Base-by-base conservation (phyloP, 1,284 basidiomycete genomes). In the Microbotryomycetes sp. region DNA sequence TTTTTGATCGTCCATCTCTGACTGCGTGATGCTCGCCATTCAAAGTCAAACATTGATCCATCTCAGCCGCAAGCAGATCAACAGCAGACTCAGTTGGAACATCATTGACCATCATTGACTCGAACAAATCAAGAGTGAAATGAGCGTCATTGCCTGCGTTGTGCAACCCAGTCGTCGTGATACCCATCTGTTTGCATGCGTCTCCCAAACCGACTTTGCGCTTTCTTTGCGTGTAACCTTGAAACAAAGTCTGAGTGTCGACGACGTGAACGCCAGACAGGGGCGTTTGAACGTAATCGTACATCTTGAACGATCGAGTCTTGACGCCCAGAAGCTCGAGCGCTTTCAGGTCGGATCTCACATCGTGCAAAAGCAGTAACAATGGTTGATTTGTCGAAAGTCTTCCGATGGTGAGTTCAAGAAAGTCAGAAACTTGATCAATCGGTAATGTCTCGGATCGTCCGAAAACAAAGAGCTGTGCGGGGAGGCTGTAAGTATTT, bases 111-210 rank as follows among this genome's bases (percentile, higher is more conserved):
- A 66, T 51, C 16, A 69, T 23, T 14, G 32, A 54, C 45, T 58
- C 54, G 51, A 63, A 69, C 2, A 69, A 23, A 28, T 52, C 23
- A 4, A 69, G 45, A 3, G 67, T 69, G 23, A 56, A 64, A 51
- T 56, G 47, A 0, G 88, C 88, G 74, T 91, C 88, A 71, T 91
- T 91, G 0, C 89, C 89, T 2, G 87, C 87, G 73, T 91, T 91
- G 77, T 91, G 88, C 58, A 88, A 76, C 9, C 36, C 36, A 12
- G 36, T 42, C 30, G 54, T 29, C 30, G 75, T 69, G 51, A 89
- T 79, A 55, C 82, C 80, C 9, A 91, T 79, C 49, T 84, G 81
- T 52, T 78, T 76, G 72, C 84, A 86, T 31, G 83, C 78, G 28
- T 81, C 80, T 59, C 82, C 80, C 16, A 91, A 80, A 0, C 77